Base-by-base conservation (phyloP, 2,329 filamentous ascomycete genomes). In the Apiospora hydei region DNA sequence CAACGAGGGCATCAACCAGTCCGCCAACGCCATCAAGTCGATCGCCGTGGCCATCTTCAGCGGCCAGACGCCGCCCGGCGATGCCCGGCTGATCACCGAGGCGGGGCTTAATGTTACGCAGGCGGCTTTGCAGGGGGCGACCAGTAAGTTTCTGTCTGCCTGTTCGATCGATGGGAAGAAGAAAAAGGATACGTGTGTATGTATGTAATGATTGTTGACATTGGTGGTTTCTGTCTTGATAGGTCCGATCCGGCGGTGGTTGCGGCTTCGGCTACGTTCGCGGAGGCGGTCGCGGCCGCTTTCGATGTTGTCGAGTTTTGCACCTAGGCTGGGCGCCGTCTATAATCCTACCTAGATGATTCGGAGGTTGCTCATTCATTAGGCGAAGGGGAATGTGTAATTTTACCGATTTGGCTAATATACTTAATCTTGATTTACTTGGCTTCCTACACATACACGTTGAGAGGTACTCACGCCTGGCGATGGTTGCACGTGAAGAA, bases 1-100 rank as follows among this genome's bases (percentile, higher is more conserved):
- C 68, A 41, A 41, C 30, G 68, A 34, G 7, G 68, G 68, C 0
- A 34, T 69, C 47, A 26, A 16, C 47, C 46, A 38, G 47, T 47
- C 68, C 68, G 4, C n/a, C 47, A 30, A 16, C 68, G 68, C 30
- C 14, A 69, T 69, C 68, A 26, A 77, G 21, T 6, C 26, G 43
- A n/a, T 69, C 68, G 46, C 47, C 46, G 14, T 43, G 1, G 68
- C 68, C 47, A 2, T 69, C 21, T 18, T 69, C 47, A 44, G 13
- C 47, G 68, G 68, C 46, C 34, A 6, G 3, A 13, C 49, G 18
- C 21, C 68, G 18, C 68, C 68, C 21, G 47, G 47, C 46, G 26
- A 24, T 30, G 68, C 68, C 13, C 68, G 68, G 30, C 21, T 57
- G 8, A n/a, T 8, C 46, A 10, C 6, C 34, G 68, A n/a, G 18